phyloP scores from a whole-genome alignment of 1,284 basidiomycete genomes.

The Clitocybe nebularis region DNA sequence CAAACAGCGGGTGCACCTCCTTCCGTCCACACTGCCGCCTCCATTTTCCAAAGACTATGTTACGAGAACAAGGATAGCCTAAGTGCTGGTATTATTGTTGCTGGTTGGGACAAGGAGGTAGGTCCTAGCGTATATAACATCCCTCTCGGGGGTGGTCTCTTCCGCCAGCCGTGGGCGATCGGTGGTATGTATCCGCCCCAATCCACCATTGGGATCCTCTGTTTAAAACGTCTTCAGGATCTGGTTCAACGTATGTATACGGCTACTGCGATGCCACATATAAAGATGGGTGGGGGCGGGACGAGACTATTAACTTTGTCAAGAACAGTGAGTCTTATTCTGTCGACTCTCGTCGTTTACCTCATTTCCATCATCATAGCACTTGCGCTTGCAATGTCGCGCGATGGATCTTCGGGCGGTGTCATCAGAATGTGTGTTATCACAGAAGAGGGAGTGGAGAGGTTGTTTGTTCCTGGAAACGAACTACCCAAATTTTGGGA shows the following conservation, averaged over 20 bases:
- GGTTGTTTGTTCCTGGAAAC: constrained; percentile 93
- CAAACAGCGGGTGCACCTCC: constrained; percentile 69
- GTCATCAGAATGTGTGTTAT: constrained; percentile 98
- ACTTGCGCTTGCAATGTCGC: constrained; percentile 91
- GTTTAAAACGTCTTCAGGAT: constrained; percentile 67
- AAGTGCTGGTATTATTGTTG: constrained; percentile 95
- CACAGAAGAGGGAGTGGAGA: constrained; percentile 86
- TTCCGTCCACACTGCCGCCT: constrained; percentile 79
- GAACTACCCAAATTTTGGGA: constrained; percentile 86
- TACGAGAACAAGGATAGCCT: constrained; percentile 93
- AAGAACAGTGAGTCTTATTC: constrained; percentile 77
- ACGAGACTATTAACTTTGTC: constrained; percentile 93
- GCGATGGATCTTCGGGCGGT: constrained; percentile 97
- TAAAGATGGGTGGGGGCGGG: constrained; percentile 86
- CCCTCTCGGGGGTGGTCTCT: constrained; percentile 89
- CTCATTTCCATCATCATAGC: constrained; percentile 45
- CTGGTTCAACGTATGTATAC: constrained; percentile 97
- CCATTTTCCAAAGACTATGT: constrained; percentile 85
- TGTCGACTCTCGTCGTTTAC: neutral
- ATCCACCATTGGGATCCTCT: no score
- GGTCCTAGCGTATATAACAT: constrained; percentile 98
- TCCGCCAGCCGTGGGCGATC: constrained; percentile 96
- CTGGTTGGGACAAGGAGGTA: constrained; percentile 91
- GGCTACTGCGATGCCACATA: constrained; percentile 99
- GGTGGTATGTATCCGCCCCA: constrained; percentile 60